A percentile compares a stretch with the other conserved stretches of the same genome.
Conservation (phyloP, 345 rosid species). For the Brassica nigra region DNA sequence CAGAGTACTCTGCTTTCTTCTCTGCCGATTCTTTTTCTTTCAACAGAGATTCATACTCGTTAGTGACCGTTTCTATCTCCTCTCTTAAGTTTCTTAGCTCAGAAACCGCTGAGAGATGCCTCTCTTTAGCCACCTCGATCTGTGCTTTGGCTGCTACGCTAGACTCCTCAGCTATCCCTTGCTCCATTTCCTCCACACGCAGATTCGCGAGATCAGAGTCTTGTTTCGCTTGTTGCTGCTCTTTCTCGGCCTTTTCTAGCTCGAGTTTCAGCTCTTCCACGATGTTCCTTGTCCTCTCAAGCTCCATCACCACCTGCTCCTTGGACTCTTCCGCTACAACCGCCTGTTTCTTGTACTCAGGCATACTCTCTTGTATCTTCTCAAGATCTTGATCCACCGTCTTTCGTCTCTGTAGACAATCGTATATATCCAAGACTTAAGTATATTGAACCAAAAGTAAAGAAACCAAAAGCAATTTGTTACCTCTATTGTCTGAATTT, state of each 20-base stretch:
- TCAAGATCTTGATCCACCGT: constrained; percentile 76
- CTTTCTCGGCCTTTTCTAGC: constrained; percentile 86
- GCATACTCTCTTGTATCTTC: constrained; percentile 69
- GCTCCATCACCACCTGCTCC: constrained; percentile 59
- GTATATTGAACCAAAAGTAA: not conserved
- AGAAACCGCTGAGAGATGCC: constrained; percentile 71
- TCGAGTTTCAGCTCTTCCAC: constrained; percentile 75
- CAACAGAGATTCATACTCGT: constrained; percentile 59
- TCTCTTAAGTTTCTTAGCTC: constrained; percentile 67
- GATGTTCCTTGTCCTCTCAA: constrained; percentile 69
- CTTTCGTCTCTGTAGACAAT: constrained; percentile 59
- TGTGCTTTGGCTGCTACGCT: constrained; percentile 90
- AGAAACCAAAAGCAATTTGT: not conserved
- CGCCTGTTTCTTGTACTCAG: constrained; percentile 55
- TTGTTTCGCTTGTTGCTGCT: constrained; percentile 92
- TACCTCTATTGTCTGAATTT: constrained; percentile 81
- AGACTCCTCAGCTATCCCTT: constrained; percentile 77
- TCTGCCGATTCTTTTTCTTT: constrained; percentile 61
- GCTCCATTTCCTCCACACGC: constrained; percentile 88
- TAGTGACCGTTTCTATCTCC: constrained; percentile 57
- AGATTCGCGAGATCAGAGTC: constrained; percentile 87
- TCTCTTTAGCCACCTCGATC: constrained; percentile 87
- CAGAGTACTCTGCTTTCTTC: constrained; percentile 68
- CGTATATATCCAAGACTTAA: not conserved
- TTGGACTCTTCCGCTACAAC: constrained; percentile 69